Evolutionary conservation across 2,329 filamentous ascomycete genomes (phyloP), one percentile per base, ranked within the genome.

Genomic region (Monosporascus sp.): DNA sequence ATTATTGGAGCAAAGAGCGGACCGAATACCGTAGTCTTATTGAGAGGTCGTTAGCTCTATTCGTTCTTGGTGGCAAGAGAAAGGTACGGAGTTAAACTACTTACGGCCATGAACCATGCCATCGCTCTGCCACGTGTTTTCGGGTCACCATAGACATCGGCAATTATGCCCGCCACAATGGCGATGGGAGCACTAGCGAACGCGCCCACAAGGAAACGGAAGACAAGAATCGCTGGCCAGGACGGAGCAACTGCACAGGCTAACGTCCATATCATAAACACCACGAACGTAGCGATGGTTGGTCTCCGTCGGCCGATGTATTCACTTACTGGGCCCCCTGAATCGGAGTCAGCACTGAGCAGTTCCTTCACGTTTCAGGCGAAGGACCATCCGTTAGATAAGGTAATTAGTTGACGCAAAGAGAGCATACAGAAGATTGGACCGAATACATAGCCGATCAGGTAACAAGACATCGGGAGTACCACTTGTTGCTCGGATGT

Each of bases 1-100:
- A 86, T 76, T 17, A 86, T 80, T 3, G 86, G 86, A 1, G 84
- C 82, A 2, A 85, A 68, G n/a, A 89, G 75, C 0, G 85, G 86
- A 0, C 87, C 87, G 45, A 82, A 82, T 0, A 81, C 78, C 3
- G 86, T 89, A 16, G 78, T 76, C 78, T 81, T 56, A 26, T 48
- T 41, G 24, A 27, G 41, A 2, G 20, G 47, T 7, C 48, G 51
- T 60, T 49, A 60, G 58, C 49, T 45, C 31, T 24, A 26, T 26
- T 17, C 17, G 7, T 20, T 27, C n/a, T 22, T 5, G 9, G 9
- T 35, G 5, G 5, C 22, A 37, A 5, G 26, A n/a, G 22, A 6
- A 35, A 51, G 43, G 17, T 22, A 7, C 16, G 3, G 44, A n/a
- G 37, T 24, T 35, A 35, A 9, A 24, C n/a, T 17, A 56, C 74